Evolutionary conservation across 2,329 filamentous ascomycete genomes (phyloP), one percentile per base, ranked within the genome.

Genomic region (Pseudogymnoascus sp.): DNA sequence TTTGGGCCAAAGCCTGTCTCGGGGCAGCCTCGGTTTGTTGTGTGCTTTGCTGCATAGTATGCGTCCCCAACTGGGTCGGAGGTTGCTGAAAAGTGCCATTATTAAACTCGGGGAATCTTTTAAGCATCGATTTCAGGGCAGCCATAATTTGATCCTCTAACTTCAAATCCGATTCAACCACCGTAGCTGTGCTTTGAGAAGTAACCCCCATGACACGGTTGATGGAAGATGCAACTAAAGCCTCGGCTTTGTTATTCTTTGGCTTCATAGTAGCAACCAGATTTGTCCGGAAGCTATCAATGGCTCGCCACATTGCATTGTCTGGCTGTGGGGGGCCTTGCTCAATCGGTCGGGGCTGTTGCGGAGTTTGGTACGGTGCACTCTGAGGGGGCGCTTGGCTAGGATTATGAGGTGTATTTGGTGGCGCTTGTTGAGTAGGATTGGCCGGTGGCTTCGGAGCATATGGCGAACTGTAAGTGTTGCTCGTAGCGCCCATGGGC

Each of bases 381-480:
- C 61, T 46, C 19, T 37, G 37, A 31, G 63, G 23, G 2, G 64
- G 66, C 19, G 33, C 19, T 23, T 38, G 59, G 38, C 59, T 42
- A 60, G 59, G 64, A 29, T 56, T 63, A 21, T 56, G 46, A 21
- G 53, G 29, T 44, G 59, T 62, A 29, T 62, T 63, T 21, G 46
- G 29, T 62, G 65, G 56, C 19, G 63, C 40, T 60, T 53, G 59
- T 37, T 61, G 63, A 59, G 59, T 53, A 63, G 63, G 62, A 29
- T 65, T 19, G 13, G 67, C 38, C n/a, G 66, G 31, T 26, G 70
- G 71, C 59, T 71, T 72, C 29, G 70, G 68, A 37, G 69, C 72
- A 66, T 75, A 75, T 7, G 73, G 73, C 56, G 73, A 75, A 56
- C 71, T 74, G 62, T 75, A 75, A 23, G 68, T 68, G n/a, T 59